Conservation (phyloP, 176 grass and related monocot genomes). For the Miscanthus lutarioriparius region DNA sequence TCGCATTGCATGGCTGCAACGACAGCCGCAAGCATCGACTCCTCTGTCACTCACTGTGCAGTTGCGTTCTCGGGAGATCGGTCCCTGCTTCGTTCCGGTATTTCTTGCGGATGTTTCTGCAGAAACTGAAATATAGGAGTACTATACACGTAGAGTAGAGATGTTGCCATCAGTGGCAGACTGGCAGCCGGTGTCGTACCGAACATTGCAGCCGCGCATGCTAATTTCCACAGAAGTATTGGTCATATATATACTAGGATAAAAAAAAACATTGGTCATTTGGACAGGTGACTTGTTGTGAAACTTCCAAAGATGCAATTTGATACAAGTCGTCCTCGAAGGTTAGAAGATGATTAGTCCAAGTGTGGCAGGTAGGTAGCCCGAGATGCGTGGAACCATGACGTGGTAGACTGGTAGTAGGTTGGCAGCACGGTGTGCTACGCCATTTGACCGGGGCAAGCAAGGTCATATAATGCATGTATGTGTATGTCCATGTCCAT, state of each 20-base stretch:
- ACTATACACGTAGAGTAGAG: neutral
- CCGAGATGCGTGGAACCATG: neutral
- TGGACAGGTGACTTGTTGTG: neutral
- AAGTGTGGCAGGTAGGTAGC: neutral
- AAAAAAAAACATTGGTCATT: neutral
- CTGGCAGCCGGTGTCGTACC: neutral
- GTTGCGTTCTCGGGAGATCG: neutral
- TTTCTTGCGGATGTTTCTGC: neutral
- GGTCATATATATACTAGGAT: neutral
- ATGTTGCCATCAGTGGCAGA: neutral
- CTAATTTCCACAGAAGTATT: neutral
- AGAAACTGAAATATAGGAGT: neutral
- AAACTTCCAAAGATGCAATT: conserved; percentile 16
- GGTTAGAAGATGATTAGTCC: neutral
- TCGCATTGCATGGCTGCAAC: neutral
- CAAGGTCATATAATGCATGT: neutral
- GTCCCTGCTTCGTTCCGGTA: too few species aligned
- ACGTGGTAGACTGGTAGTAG: neutral
- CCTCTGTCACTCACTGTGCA: neutral
- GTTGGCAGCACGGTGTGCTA: neutral
- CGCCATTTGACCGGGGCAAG: conserved; percentile 11
- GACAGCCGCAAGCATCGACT: neutral
- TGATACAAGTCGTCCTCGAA: neutral
- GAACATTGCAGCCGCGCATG: neutral
- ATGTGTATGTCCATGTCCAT: neutral